Conservation (phyloP, 2,329 filamentous ascomycete species). For the Fusarium bactridioides region DNA sequence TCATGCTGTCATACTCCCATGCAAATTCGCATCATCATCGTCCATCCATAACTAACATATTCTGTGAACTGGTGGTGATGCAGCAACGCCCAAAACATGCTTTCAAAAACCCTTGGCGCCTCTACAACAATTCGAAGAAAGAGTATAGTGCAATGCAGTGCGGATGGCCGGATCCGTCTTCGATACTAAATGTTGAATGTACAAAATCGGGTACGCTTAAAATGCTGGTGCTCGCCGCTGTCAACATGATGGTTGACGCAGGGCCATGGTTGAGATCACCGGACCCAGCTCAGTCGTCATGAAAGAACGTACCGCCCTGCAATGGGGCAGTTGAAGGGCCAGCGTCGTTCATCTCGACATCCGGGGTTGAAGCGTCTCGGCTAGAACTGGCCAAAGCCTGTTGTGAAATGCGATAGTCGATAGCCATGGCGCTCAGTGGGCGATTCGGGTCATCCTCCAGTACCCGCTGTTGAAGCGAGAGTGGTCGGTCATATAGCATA, state of each 20-base stretch:
- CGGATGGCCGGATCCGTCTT: conserved; percentile 37
- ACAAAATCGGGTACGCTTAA: conserved; percentile 18
- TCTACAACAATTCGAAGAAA: conserved; percentile 45
- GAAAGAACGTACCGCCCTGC: conserved; percentile 59
- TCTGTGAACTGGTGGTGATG: conserved; percentile 40
- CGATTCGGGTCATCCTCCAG: conserved; percentile 56
- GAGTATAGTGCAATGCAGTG: conserved; percentile 43
- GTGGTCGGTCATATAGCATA: conserved; percentile 60
- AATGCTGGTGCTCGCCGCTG: conserved; percentile 4
- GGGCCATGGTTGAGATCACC: conserved; percentile 2
- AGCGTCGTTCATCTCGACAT: conserved; percentile 65
- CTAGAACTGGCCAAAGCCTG: conserved; percentile 42
- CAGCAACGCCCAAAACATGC: conserved; percentile 49
- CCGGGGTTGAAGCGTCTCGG: conserved; percentile 51
- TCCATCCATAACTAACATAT: conserved; percentile 36
- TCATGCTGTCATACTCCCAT: conserved; percentile 42
- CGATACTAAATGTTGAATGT: conserved; percentile 32
- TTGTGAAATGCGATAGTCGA: conserved; percentile 52
- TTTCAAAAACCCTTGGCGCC: conserved; percentile 43
- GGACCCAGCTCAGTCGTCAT: conserved; percentile 50
- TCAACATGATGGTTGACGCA: conserved; percentile 18
- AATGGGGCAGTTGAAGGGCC: conserved; percentile 64
- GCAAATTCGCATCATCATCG: conserved; percentile 37
- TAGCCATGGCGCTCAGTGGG: conserved; percentile 60
- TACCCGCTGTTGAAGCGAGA: conserved; percentile 58